Conservation (phyloP, 2,329 filamentous ascomycete genomes). For the Clarireedia sp. region DNA sequence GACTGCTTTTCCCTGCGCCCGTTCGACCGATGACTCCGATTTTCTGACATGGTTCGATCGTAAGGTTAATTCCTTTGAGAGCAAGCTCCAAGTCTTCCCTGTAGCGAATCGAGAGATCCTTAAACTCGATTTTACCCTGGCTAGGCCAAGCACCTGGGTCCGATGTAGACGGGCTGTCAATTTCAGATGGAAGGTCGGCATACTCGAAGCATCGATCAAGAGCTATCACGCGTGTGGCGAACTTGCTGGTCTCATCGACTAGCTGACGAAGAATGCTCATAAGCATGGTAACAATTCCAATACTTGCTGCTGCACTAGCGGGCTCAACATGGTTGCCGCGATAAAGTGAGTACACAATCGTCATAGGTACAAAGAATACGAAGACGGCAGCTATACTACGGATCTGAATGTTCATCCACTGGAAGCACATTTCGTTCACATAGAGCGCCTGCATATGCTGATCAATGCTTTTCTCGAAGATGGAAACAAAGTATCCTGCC, state of each 20-base stretch:
- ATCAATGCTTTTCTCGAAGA: not conserved
- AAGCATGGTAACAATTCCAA: no score
- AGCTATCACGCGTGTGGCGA: not conserved
- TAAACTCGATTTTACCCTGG: not conserved
- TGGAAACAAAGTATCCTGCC: no score
- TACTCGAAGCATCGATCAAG: not conserved
- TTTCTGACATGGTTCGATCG: slow-evolving; percentile 50
- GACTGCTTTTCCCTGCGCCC: slow-evolving; percentile 11
- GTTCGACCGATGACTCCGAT: slow-evolving; percentile 14
- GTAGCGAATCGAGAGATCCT: not conserved
- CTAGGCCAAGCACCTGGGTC: not conserved
- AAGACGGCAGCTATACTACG: no score
- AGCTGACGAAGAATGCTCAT: no score
- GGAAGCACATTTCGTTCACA: not conserved
- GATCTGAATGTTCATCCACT: not conserved
- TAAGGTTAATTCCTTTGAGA: slow-evolving; percentile 58
- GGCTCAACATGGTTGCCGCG: no score
- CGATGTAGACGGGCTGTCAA: not conserved
- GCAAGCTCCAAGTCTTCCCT: slow-evolving; percentile 37
- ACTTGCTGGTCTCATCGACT: no score
- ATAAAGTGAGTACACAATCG: no score
- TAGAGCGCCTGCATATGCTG: not conserved
- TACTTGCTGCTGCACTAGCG: no score
- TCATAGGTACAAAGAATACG: no score
- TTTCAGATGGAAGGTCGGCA: not conserved